These are phyloP conservation scores for Rostrohypoxylon terebratum DNA, from an alignment of 495 filamentous ascomycete genomes.

Conservation along the genomic window DNA sequence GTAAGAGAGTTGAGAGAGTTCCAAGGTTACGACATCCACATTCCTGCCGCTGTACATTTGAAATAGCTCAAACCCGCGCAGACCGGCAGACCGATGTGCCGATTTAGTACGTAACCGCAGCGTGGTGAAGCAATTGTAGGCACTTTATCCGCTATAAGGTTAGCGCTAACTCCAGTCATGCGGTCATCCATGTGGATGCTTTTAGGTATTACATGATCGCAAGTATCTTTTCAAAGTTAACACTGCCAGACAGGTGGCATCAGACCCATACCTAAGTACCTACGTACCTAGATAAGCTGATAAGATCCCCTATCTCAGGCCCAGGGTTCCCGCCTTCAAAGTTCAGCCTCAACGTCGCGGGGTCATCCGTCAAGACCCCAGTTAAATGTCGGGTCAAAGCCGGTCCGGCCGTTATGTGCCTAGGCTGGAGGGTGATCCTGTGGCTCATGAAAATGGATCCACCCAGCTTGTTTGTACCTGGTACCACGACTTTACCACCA, in stretches of 20 bases:
- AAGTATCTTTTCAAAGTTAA: neutral
- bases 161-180: constrained; percentile 24
- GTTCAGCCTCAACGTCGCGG: constrained; percentile 42
- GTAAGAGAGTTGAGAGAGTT: neutral
- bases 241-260: too few relatives aligned
- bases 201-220: neutral
- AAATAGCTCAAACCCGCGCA: constrained; percentile 45
- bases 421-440: constrained; percentile 16
- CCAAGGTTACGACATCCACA: neutral
- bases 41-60: constrained; percentile 13
- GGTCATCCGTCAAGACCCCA: constrained; percentile 11
- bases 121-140: neutral
- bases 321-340: too few relatives aligned
- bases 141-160: constrained; percentile 30
- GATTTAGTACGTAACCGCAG: constrained; percentile 4
- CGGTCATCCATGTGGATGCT: neutral
- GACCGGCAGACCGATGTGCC: constrained; percentile 29
- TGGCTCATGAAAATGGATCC: neutral
- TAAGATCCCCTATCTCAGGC: neutral
- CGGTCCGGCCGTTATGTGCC: constrained; percentile 27
- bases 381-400: constrained; percentile 26
- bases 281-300: neutral
- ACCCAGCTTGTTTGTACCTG: too few relatives aligned
- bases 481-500: too few relatives aligned
- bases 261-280: neutral